Base-by-base conservation (phyloP, 371 early-diverging fungal species). In the Globomyces sp. region DNA sequence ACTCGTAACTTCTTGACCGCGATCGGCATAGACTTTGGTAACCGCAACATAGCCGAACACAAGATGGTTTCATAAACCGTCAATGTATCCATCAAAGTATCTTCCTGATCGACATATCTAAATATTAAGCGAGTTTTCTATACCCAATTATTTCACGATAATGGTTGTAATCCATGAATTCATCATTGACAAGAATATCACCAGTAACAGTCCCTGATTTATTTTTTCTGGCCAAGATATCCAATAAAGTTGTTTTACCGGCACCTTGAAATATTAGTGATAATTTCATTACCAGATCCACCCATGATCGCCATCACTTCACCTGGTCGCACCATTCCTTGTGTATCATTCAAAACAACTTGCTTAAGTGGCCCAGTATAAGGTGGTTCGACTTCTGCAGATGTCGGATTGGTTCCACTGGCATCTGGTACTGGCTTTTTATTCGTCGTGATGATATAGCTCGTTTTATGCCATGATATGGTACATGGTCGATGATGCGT, bases 81-180 rank as follows among this genome's bases (percentile, higher is more conserved):
- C 60, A 94, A 77, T 0, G 94, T 93, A 0, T 87, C 82, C 85
- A 93, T 90, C 24, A 95, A 77, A 2, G 90, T 87, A 72, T 95
- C 96, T 67, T 95, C 95, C 71, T 97, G 98, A 72, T 93, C 93
- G 0, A 95, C 95, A 78, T 87, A 95, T 13, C 74, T 72, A 65
- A 3, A 64, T 63, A 24, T 24, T 24, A 24, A 24, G 24, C 10
- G 9, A n/a, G 10, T 63, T 9, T 1, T 13, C 34, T 63, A 1
- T 66, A 74, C 68, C 76, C 73, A 51, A 75, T 63, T 9, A 86
- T 74, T 4, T 69, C 71, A 81, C 85, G 55, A 52, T 75, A 77
- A 39, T 74, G 68, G 9, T 82, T 81, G 4, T 79, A 72, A 1
- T 77, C 82, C 13, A 88, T 85, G 2, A 80, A 78, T 47, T 72